phyloP scores from a whole-genome alignment of 176 grass and related monocot genomes.

The Ananas comosus region DNA sequence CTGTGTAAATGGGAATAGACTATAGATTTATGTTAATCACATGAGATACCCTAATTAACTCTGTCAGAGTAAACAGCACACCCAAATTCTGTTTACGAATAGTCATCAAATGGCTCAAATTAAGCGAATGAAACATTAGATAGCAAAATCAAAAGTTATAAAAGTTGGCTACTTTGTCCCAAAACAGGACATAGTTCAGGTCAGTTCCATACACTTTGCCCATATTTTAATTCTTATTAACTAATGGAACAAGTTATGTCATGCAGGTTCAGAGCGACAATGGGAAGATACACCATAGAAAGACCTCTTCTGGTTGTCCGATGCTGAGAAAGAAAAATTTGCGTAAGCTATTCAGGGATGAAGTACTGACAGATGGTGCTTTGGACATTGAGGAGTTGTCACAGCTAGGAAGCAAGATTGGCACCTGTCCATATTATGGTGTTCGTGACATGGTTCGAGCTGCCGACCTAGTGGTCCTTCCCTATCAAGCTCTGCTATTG shows the following conservation, averaged over 20 bases:
- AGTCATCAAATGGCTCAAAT: too few relatives aligned
- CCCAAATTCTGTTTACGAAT: too few relatives aligned
- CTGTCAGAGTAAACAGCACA: too few relatives aligned
- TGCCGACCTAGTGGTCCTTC: slow-evolving; percentile 77
- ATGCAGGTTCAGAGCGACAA: slow-evolving; percentile 41
- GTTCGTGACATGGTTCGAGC: slow-evolving; percentile 57
- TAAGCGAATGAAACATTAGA: too few relatives aligned
- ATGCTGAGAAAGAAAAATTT: slow-evolving; percentile 66
- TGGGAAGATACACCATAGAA: slow-evolving; percentile 32
- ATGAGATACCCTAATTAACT: too few relatives aligned
- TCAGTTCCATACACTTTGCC: too few relatives aligned
- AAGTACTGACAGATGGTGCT: slow-evolving; percentile 45
- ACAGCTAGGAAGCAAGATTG: slow-evolving; percentile 62
- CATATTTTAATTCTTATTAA: slow-evolving; percentile 9
- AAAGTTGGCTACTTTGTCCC: too few relatives aligned
- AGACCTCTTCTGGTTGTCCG: slow-evolving; percentile 60
- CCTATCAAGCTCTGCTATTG: slow-evolving; percentile 73
- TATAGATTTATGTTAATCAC: too few relatives aligned
- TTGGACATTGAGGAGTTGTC: slow-evolving; percentile 84
- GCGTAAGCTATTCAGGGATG: slow-evolving; percentile 54
- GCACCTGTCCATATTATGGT: slow-evolving; percentile 86
- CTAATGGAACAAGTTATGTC: neutral
- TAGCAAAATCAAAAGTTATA: too few relatives aligned
- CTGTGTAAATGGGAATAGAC: too few relatives aligned
- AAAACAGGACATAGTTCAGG: too few relatives aligned